A percentile compares a stretch with the other conserved stretches of the same genome.
These are phyloP conservation scores for Favolaschia claudopus DNA, from an alignment of 768 basidiomycete species.

Conservation along the genomic window DNA sequence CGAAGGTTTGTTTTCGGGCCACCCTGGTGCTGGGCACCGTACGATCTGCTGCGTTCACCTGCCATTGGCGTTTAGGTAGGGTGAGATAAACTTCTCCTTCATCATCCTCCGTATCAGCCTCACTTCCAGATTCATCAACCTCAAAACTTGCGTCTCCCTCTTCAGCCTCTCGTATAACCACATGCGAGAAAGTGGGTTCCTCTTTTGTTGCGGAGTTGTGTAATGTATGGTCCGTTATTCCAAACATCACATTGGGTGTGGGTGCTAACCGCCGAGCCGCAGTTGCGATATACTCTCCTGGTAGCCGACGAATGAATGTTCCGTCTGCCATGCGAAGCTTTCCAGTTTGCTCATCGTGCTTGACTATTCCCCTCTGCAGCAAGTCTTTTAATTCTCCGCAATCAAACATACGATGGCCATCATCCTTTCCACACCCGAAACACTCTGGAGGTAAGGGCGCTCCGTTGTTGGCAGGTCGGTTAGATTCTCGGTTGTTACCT, in stretches of 20 bases:
- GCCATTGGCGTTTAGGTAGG: too few species aligned
- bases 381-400: neutral
- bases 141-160: neutral
- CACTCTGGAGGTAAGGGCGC: neutral
- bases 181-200: too few species aligned
- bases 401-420: too few species aligned
- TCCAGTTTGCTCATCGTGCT: neutral
- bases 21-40: neutral
- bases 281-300: too few species aligned
- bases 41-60: neutral
- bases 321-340: too few species aligned
- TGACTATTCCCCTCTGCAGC: neutral
- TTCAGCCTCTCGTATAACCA: neutral
- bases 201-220: too few species aligned
- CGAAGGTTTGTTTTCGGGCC: neutral
- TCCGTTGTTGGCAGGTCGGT: neutral
- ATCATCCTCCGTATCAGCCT: neutral
- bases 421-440: neutral
- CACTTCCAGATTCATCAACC: neutral
- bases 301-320: too few species aligned
- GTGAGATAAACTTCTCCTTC: neutral
- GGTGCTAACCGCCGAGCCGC: too few species aligned
- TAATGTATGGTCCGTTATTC: too few species aligned
- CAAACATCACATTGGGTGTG: too few species aligned
- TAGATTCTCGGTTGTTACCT: neutral